Evolutionary conservation across 179 eudicot species (phyloP).

Genomic region (Vitellaria paradoxa): DNA sequence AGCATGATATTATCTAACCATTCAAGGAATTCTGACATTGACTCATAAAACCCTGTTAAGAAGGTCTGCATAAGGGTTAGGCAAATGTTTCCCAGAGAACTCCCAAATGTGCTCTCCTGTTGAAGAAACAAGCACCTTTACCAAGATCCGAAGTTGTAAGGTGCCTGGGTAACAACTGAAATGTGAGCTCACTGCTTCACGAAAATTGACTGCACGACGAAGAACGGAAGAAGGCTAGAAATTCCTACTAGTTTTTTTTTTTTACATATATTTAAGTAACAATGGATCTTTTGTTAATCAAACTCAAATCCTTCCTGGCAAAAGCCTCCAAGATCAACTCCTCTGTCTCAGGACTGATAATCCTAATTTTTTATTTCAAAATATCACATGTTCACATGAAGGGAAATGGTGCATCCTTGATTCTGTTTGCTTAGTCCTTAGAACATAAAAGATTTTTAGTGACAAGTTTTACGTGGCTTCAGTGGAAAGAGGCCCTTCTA

Average conservation of each 20-base stretch:
- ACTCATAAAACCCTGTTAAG: not conserved
- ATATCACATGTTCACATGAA: too few relatives aligned
- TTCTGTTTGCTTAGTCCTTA: too few relatives aligned
- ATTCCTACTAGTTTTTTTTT: not conserved
- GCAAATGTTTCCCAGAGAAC: not conserved
- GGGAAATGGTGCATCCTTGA: too few relatives aligned
- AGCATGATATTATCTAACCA: not conserved
- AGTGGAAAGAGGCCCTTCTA: too few relatives aligned
- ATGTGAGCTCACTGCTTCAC: not conserved
- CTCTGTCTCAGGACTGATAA: too few relatives aligned
- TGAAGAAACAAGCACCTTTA: not conserved
- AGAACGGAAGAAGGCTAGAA: not conserved
- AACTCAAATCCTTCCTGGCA: too few relatives aligned
- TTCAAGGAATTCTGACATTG: not conserved
- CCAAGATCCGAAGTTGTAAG: not conserved
- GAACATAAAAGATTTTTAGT: too few relatives aligned
- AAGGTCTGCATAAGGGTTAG: not conserved
- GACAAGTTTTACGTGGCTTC: too few relatives aligned
- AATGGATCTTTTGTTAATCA: too few relatives aligned
- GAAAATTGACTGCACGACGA: not conserved
- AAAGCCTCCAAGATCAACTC: too few relatives aligned
- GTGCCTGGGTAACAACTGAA: not conserved
- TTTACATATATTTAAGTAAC: too few relatives aligned
- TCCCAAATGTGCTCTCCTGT: not conserved
- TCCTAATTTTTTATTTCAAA: too few relatives aligned